Conservation (phyloP, 1,284 basidiomycete genomes). For the Flammula alnicola region DNA sequence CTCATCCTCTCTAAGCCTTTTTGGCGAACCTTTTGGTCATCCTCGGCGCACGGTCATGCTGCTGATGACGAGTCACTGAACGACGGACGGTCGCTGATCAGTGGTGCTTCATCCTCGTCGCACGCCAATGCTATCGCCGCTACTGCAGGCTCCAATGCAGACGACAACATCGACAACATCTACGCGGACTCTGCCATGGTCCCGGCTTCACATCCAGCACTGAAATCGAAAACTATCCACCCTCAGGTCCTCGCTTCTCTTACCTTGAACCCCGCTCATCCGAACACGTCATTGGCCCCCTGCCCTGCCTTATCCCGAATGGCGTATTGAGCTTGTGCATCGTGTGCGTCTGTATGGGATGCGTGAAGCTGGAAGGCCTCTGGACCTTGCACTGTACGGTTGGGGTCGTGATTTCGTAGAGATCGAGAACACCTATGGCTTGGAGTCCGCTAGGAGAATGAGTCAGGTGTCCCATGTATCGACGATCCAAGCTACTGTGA, state of each 20-base stretch:
- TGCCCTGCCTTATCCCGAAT: conserved; percentile 63
- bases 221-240: not conserved
- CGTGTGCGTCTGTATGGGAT: conserved; percentile 59
- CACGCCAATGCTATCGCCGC: not conserved
- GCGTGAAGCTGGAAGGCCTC: conserved; percentile 55
- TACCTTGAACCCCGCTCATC: not conserved
- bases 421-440: conserved; percentile 5
- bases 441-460: conserved; percentile 15
- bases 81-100: not conserved
- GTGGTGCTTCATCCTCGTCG: not conserved
- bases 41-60: not conserved
- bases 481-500: conserved; percentile 17
- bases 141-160: not conserved
- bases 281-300: conserved; percentile 30
- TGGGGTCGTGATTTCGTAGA: conserved; percentile 6
- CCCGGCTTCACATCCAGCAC: too few relatives aligned
- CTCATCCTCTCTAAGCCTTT: conserved; percentile 30
- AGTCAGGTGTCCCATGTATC: conserved; percentile 21
- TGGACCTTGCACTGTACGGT: conserved; percentile 49
- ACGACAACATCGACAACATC: conserved; percentile 1
- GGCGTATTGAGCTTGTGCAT: conserved; percentile 53
- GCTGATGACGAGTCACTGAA: not conserved
- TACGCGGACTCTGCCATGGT: not conserved
- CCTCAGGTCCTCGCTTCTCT: conserved; percentile 1
- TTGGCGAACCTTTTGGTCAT: not conserved